Evolutionary conservation across 306 rosid species (phyloP).

Genomic region (Citrullus mucosospermus): DNA sequence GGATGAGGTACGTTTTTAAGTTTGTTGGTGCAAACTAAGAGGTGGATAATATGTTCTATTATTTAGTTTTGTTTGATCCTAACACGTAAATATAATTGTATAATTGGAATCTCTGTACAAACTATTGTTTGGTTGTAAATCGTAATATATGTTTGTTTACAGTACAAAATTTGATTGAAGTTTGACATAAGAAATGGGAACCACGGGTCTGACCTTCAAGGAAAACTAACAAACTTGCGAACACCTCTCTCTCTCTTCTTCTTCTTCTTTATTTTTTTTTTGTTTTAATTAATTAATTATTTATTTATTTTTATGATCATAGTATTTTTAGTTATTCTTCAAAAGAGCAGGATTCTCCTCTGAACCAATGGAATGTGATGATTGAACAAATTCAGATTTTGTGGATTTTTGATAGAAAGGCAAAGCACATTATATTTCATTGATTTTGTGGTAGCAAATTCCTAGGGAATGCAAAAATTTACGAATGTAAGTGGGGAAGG

Average conservation of each 20-base stretch:
- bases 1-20: slow-evolving; percentile 64
- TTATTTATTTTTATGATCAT: background rate
- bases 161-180: background rate
- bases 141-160: background rate
- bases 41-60: background rate
- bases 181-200: background rate
- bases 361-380: background rate
- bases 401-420: background rate
- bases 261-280: too few species aligned
- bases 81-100: background rate
- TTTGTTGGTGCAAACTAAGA: slow-evolving; percentile 15
- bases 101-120: background rate
- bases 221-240: background rate
- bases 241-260: too few species aligned
- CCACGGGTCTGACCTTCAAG: background rate
- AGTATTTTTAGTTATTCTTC: background rate
- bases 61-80: background rate
- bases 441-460: background rate
- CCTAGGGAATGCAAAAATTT: background rate
- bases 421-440: background rate
- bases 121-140: background rate
- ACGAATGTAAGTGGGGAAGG: background rate
- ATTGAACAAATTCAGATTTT: background rate
- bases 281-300: too few species aligned
- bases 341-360: background rate